These are phyloP conservation scores for Fusarium decemcellulare DNA, from an alignment of 2,329 filamentous ascomycete species.

Conservation along the genomic window DNA sequence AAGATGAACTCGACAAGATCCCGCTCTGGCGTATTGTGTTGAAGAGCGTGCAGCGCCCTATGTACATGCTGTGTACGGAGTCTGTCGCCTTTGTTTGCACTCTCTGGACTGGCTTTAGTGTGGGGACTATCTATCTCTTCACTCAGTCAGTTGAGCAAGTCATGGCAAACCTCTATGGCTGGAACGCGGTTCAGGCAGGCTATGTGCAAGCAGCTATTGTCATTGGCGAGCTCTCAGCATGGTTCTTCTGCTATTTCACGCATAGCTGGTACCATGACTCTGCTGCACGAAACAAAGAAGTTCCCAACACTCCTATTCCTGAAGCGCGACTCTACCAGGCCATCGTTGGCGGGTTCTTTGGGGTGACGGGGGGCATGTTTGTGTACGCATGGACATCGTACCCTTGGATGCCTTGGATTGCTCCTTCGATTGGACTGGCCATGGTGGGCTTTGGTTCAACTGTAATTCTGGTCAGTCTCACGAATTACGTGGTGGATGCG, in stretches of 20 bases:
- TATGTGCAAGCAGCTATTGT: constrained; percentile 31
- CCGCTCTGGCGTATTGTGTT: constrained; percentile 5
- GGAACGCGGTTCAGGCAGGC: constrained; percentile 19
- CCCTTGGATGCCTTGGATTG: constrained; percentile 20
- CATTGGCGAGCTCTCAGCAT: constrained; percentile 28
- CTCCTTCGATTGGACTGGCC: constrained; percentile 21
- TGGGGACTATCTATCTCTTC: constrained; percentile 25
- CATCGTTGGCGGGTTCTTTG: constrained; percentile 28
- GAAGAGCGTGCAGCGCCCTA: constrained; percentile 15
- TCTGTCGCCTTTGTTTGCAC: constrained; percentile 19
- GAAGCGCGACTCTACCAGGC: constrained; percentile 33
- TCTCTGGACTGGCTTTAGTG: constrained; percentile 25
- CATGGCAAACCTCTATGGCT: constrained; percentile 18
- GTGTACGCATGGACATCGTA: constrained; percentile 35
- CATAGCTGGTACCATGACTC: constrained; percentile 37
- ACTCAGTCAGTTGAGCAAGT: constrained; percentile 32
- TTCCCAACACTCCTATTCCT: constrained; percentile 25
- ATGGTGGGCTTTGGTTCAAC: constrained; percentile 29
- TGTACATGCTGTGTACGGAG: constrained; percentile 35
- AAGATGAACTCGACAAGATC: constrained; percentile 24
- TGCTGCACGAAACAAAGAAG: constrained; percentile 26
- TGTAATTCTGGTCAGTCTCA: constrained; percentile 31
- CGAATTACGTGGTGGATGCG: constrained; percentile 32
- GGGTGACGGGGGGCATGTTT: constrained; percentile 29
- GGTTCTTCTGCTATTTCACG: constrained; percentile 14